Base-by-base conservation (phyloP, 1,139 yeast genomes). In the Taphrina betulina region DNA sequence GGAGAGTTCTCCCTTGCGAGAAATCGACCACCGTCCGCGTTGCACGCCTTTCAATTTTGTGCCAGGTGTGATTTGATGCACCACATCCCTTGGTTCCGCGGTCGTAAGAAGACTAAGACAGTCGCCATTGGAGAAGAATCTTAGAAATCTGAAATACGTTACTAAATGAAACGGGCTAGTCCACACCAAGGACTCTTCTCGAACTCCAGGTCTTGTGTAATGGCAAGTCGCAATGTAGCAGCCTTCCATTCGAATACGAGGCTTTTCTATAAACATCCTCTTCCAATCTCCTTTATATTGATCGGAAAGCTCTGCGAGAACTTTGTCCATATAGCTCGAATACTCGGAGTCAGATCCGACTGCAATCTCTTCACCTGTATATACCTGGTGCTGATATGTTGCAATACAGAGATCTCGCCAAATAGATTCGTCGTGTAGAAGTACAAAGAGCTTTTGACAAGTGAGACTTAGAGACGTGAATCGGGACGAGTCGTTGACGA, bases 221-320 rank as follows among this genome's bases (percentile, higher is more conserved):
- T 86, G 85, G 54, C 92, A 85, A 10, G 85, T 86, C 64, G 95
- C 82, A 28, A 92, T 85, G 66, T 90, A 92, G 35, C 89, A 78
- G 1, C 98, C 98, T 52, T 80, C 74, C 67, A 80, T 87, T 65
- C 90, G 83, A 20, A 90, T 65, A 63, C 83, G 83, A 0, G 97
- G 96, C 33, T 86, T 69, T 41, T 75, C 69, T 19, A 66, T 60
- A 46, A 72, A 73, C 74, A 73, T 70, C 17, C 58, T 58, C 29
- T 69, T 65, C 75, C 75, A 74, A 28, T 69, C 64, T 23, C 63
- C 65, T 38, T 66, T 57, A 59, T 63, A 67, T 7, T 31, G 19
- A 23, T 26, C 26, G 8, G 20, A 16, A 7, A 28, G 23, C 35
- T 57, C 60, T 1, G 53, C 60, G 24, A 60, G 61, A 29, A 43